Conservation (phyloP, 306 rosid genomes). For the Castanospermum australe region DNA sequence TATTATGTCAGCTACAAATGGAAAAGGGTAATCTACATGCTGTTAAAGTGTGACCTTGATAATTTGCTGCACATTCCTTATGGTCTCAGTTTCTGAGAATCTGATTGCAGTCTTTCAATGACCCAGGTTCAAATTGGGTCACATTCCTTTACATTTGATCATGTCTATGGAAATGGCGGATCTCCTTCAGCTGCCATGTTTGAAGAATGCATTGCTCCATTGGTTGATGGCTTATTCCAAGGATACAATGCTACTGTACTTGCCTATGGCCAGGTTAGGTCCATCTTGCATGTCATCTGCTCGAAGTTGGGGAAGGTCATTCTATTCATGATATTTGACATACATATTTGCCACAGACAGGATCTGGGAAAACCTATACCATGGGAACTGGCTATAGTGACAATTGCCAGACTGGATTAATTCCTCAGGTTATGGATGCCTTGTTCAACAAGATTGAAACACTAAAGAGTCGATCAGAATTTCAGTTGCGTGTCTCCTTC, state of each 20-base stretch:
- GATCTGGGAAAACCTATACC: slow-evolving; percentile 88
- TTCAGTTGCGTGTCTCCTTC: slow-evolving; percentile 81
- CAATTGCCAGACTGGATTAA: slow-evolving; percentile 51
- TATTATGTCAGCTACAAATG: background rate
- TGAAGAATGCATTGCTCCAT: slow-evolving; percentile 73
- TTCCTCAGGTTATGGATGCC: slow-evolving; percentile 72
- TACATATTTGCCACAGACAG: slow-evolving; percentile 58
- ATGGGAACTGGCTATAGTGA: slow-evolving; percentile 83
- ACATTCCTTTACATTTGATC: slow-evolving; percentile 83
- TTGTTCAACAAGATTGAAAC: slow-evolving; percentile 69
- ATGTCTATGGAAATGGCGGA: slow-evolving; percentile 68
- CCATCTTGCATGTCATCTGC: slow-evolving; percentile 1
- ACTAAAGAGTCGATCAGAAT: slow-evolving; percentile 67
- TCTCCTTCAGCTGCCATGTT: slow-evolving; percentile 67
- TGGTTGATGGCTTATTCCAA: slow-evolving; percentile 78
- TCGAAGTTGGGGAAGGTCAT: slow-evolving; percentile 21
- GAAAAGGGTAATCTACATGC: background rate
- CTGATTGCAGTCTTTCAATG: slow-evolving; percentile 31
- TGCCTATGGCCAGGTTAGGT: slow-evolving; percentile 86
- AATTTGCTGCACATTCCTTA: slow-evolving; percentile 18
- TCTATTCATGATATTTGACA: slow-evolving; percentile 14
- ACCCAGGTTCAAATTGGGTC: slow-evolving; percentile 74
- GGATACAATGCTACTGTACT: slow-evolving; percentile 89
- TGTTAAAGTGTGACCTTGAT: background rate
- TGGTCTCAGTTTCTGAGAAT: slow-evolving; percentile 16